Percentiles rank a stretch among this genome's conserved stretches.
phyloP scores from a whole-genome alignment of 768 basidiomycete genomes.

The Chalciporus piperatus region DNA sequence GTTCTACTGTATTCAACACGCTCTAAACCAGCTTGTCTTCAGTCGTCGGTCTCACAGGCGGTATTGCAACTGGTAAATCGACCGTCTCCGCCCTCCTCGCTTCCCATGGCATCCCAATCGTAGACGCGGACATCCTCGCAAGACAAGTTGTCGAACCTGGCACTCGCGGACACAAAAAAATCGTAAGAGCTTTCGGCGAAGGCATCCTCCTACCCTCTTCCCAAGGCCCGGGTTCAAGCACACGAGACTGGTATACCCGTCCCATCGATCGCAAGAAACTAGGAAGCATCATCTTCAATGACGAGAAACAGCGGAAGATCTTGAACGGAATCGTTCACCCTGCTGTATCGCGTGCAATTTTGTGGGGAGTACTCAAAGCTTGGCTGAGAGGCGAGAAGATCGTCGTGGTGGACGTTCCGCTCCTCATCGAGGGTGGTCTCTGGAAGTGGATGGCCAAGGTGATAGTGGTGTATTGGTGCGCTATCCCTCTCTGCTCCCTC shows the following conservation, averaged over 20 bases:
- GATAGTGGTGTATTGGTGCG: slow-evolving; percentile 89
- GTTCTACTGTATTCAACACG: neutral
- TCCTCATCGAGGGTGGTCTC: slow-evolving; percentile 85
- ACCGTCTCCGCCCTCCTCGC: slow-evolving; percentile 78
- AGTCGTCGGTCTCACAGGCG: slow-evolving; percentile 96
- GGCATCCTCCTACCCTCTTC: slow-evolving; percentile 50
- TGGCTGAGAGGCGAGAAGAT: slow-evolving; percentile 81
- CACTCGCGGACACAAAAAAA: slow-evolving; percentile 64
- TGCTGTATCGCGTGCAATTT: slow-evolving; percentile 78
- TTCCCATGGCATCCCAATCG: slow-evolving; percentile 67
- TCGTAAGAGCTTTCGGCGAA: slow-evolving; percentile 68
- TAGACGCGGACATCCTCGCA: slow-evolving; percentile 91
- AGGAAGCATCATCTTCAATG: slow-evolving; percentile 81
- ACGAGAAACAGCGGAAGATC: slow-evolving; percentile 63
- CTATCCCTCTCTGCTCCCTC: neutral
- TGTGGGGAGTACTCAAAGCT: slow-evolving; percentile 57
- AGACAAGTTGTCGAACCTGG: slow-evolving; percentile 84
- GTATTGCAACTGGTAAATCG: slow-evolving; percentile 96
- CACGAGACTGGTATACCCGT: slow-evolving; percentile 45
- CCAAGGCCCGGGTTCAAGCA: neutral
- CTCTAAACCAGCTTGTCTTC: neutral
- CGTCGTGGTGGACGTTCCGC: slow-evolving; percentile 86
- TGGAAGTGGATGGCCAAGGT: slow-evolving; percentile 83
- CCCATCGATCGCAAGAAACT: slow-evolving; percentile 79
- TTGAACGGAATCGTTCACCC: slow-evolving; percentile 91